These are phyloP conservation scores for Alternaria sp. DNA, from an alignment of 2,329 filamentous ascomycete genomes.

Conservation along the genomic window DNA sequence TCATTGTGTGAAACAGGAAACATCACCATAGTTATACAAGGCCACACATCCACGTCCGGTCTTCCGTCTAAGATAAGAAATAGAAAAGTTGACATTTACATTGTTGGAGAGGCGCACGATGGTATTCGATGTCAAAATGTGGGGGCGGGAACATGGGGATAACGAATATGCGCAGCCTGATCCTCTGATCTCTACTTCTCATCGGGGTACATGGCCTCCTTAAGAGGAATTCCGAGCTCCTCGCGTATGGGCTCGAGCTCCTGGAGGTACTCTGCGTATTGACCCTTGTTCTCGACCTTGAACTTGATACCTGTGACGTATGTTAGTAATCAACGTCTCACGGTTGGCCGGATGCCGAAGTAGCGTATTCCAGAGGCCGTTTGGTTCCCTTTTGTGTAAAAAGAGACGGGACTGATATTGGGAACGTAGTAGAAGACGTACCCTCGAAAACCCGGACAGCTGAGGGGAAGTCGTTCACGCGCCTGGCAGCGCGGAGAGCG, in stretches of 20 bases:
- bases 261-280: constrained; percentile 95
- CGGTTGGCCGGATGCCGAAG: constrained; percentile 8
- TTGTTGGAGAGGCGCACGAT: constrained; percentile 19
- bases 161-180: constrained; percentile 13
- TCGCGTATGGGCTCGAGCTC: constrained; percentile 92
- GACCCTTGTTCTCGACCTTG: constrained; percentile 98
- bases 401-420: background rate
- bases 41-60: constrained; percentile 18
- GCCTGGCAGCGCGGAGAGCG: constrained; percentile 88
- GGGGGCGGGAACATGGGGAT: constrained; percentile 9
- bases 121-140: constrained; percentile 17
- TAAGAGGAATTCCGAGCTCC: constrained; percentile 89
- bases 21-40: constrained; percentile 38
- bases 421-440: constrained; percentile 55
- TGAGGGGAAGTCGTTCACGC: constrained; percentile 98
- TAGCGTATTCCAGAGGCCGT: background rate
- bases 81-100: constrained; percentile 32
- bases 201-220: constrained; percentile 88
- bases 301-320: constrained; percentile 81
- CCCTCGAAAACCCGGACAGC: constrained; percentile 99
- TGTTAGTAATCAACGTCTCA: constrained; percentile 31
- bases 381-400: background rate
- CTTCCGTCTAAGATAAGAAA: constrained; percentile 28
- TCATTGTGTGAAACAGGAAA: constrained; percentile 22
- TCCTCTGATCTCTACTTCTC: constrained; percentile 34